Percentiles rank a stretch among this genome's conserved stretches.
Evolutionary conservation across 2,329 filamentous ascomycete species (phyloP).

Genomic region (Dactylellina cionopaga): DNA sequence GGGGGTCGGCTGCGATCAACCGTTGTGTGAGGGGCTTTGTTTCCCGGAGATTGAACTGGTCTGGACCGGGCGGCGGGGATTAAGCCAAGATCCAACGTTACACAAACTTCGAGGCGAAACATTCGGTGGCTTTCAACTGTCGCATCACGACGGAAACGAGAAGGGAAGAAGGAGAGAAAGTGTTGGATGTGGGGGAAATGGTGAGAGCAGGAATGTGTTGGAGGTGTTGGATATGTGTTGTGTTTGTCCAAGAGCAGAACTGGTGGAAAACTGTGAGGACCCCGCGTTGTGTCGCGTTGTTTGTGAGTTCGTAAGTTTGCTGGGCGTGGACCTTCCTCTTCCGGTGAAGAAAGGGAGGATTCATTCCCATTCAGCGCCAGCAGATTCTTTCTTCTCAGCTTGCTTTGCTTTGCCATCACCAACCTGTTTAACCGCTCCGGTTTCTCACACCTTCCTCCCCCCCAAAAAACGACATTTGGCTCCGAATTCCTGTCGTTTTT

Average conservation of each 20-base stretch:
- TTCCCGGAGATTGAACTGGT: no score
- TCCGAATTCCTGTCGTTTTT: conserved; percentile 36
- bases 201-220: no score
- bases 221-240: not conserved
- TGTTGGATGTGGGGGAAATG: no score
- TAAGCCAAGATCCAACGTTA: conserved; percentile 16
- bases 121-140: no score
- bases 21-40: no score
- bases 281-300: not conserved
- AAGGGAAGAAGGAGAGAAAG: not conserved
- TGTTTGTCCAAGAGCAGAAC: no score
- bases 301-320: not conserved
- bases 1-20: no score
- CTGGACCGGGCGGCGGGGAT: not conserved
- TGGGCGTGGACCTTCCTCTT: not conserved
- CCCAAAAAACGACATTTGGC: conserved; percentile 42
- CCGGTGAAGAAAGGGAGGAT: not conserved
- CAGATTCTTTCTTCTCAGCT: no score
- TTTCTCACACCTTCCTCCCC: conserved; percentile 50
- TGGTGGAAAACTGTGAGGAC: no score
- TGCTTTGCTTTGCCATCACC: conserved; percentile 39
- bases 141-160: no score
- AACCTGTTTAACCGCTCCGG: conserved; percentile 49
- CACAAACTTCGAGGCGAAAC: not conserved
- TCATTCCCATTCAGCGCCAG: not conserved